Conservation (phyloP, 805 yeast species). For the Wickerhamomyces strasburgensis region DNA sequence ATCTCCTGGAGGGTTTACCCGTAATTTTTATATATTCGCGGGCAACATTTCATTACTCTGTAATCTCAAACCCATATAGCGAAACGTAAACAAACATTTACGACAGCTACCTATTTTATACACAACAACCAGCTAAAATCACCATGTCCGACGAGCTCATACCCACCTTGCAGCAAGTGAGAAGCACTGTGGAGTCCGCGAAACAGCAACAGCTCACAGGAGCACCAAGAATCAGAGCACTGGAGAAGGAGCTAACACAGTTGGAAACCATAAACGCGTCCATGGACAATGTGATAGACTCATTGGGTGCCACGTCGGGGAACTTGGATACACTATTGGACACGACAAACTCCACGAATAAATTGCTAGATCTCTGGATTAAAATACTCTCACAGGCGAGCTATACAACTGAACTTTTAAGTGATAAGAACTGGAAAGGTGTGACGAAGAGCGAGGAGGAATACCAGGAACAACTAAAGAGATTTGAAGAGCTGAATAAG, state of each 20-base stretch:
- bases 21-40: too few relatives aligned
- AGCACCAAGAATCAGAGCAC: constrained; percentile 15
- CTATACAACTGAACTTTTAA: constrained; percentile 44
- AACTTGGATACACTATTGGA: constrained; percentile 15
- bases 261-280: constrained; percentile 16
- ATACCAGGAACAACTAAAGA: constrained; percentile 22
- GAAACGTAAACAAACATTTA: too few relatives aligned
- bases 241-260: constrained; percentile 22
- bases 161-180: constrained; percentile 9
- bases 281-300: constrained; percentile 19
- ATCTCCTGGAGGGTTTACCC: too few relatives aligned
- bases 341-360: constrained; percentile 44
- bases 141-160: constrained; percentile 14
- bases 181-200: constrained; percentile 9
- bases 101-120: too few relatives aligned
- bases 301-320: constrained; percentile 17
- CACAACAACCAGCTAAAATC: too few relatives aligned
- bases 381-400: constrained; percentile 58
- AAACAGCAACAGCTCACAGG: constrained; percentile 17
- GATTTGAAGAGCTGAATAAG: constrained; percentile 26
- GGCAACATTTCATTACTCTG: too few relatives aligned
- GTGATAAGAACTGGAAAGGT: constrained; percentile 38
- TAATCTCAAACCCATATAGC: too few relatives aligned
- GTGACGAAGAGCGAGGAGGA: constrained; percentile 20
- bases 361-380: constrained; percentile 54